Evolutionary conservation across 129 eudicot species (phyloP), one percentile per base, ranked within the genome.

Genomic region (Flaveria robusta): DNA sequence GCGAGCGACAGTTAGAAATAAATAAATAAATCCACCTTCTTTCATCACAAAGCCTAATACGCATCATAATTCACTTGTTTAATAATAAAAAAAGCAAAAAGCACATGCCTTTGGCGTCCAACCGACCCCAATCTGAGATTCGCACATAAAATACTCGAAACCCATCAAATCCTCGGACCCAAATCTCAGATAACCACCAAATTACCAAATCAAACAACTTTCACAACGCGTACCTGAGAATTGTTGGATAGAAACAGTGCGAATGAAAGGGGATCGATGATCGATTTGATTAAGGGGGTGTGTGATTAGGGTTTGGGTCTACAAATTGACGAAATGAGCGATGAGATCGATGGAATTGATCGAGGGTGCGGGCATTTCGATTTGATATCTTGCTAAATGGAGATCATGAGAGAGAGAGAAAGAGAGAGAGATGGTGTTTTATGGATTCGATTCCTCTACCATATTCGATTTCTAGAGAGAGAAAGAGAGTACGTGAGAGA

Each of bases 71-170:
- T 60, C 34, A 70, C 54, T 45, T 46, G 3, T 31, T 42, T 55
- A 18, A 43, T 29, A 43, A 66, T 4, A 45, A 62, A 51, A 74
- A 42, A 39, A 55, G 72, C 20, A 50, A 37, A 81, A 73, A 68
- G 71, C 95, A 89, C 91, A 89, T 89, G 95, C 83, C 73, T 16
- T 42, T 60, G 74, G 77, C 50, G 69, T 79, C 81, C 79, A 82
- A 23, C 68, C 68, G 39, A 66, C 83, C 71, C 83, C 55, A 86
- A 81, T 84, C 90, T 82, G 64, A 81, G 89, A 89, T 89, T 74
- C 76, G 71, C 68, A 24, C 72, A 31, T 79, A 63, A 67, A 70
- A 58, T 22, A 80, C 56, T 45, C 10, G 3, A 39, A 23, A 42
- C 39, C 39, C 39, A 34, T 34, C 39, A 29, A 51, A 52, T n/a